Evolutionary conservation across 2,329 filamentous ascomycete species (phyloP).

Genomic region (Cladosporium sp.): DNA sequence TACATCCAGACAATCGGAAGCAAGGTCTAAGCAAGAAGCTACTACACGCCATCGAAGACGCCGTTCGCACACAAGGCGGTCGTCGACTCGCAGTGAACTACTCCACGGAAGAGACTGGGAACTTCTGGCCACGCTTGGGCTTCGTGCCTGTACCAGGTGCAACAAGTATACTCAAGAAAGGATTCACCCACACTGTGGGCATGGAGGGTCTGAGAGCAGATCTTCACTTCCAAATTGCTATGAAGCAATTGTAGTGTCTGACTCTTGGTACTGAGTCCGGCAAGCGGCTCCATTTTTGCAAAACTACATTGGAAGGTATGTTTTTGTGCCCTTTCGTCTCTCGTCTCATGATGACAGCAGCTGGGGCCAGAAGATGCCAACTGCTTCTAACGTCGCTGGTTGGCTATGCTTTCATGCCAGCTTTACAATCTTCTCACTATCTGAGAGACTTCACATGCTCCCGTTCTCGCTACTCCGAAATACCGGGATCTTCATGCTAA

Average conservation of each 20-base stretch:
- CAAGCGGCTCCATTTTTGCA: background rate
- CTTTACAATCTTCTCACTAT: slow-evolving; percentile 28
- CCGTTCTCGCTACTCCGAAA: too few relatives aligned
- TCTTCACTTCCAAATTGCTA: slow-evolving; percentile 20
- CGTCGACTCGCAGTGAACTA: slow-evolving; percentile 19
- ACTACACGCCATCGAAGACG: slow-evolving; percentile 12
- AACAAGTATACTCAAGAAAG: slow-evolving; percentile 21
- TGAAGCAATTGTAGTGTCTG: slow-evolving; percentile 11
- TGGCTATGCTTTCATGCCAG: slow-evolving; percentile 31
- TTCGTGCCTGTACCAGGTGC: slow-evolving; percentile 18
- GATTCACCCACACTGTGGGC: slow-evolving; percentile 18
- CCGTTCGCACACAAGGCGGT: slow-evolving; percentile 17
- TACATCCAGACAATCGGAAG: slow-evolving; percentile 17
- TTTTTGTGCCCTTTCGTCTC: background rate
- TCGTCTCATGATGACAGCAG: slow-evolving; percentile 22
- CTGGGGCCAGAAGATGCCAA: slow-evolving; percentile 32
- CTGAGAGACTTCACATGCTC: background rate
- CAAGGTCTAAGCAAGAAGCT: slow-evolving; percentile 17
- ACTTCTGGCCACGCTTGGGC: slow-evolving; percentile 22
- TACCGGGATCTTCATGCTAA: too few relatives aligned
- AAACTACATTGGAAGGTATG: background rate
- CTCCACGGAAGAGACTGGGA: slow-evolving; percentile 21
- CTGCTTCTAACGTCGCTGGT: slow-evolving; percentile 20
- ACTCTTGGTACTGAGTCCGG: background rate
- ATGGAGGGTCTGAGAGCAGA: slow-evolving; percentile 21